Evolutionary conservation across 495 filamentous ascomycete species (phyloP).

Genomic region (Chaetomidium leptoderma): DNA sequence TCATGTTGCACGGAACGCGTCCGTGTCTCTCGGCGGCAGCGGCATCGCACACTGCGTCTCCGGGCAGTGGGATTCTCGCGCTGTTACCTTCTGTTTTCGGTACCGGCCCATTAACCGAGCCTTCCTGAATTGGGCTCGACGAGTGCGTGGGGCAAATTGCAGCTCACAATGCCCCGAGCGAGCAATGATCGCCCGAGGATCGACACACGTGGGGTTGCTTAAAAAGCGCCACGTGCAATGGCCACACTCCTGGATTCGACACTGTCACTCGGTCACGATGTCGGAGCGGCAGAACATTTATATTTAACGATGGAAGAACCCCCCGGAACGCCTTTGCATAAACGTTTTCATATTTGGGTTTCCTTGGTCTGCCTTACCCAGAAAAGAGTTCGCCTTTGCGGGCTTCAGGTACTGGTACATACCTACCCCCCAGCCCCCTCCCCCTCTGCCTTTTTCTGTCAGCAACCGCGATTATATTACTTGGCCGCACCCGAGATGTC

Average conservation of each 20-base stretch:
- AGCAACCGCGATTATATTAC: too few species aligned
- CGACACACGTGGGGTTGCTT: background rate
- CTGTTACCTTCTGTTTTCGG: slow-evolving; percentile 8
- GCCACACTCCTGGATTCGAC: background rate
- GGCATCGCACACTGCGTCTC: background rate
- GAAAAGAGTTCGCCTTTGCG: too few species aligned
- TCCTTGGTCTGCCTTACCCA: too few species aligned
- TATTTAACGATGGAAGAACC: too few species aligned
- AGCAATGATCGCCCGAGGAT: slow-evolving; percentile 1
- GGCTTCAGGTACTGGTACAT: too few species aligned
- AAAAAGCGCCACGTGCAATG: background rate
- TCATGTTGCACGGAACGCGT: background rate
- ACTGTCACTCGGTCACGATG: too few species aligned
- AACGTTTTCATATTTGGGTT: too few species aligned
- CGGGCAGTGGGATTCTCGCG: background rate
- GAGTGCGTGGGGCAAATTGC: slow-evolving; percentile 1
- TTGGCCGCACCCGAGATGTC: too few species aligned
- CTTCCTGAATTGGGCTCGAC: background rate
- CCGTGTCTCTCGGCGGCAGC: background rate
- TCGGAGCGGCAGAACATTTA: too few species aligned
- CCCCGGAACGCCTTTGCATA: too few species aligned
- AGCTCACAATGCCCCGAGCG: background rate
- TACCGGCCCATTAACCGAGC: background rate
- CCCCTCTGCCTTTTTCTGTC: too few species aligned
- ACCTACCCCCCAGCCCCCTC: too few species aligned